Percentiles rank a stretch among this genome's conserved stretches.
phyloP scores from a whole-genome alignment of 352 stramenopile genomes.

The Phytophthora chlamydospora region DNA sequence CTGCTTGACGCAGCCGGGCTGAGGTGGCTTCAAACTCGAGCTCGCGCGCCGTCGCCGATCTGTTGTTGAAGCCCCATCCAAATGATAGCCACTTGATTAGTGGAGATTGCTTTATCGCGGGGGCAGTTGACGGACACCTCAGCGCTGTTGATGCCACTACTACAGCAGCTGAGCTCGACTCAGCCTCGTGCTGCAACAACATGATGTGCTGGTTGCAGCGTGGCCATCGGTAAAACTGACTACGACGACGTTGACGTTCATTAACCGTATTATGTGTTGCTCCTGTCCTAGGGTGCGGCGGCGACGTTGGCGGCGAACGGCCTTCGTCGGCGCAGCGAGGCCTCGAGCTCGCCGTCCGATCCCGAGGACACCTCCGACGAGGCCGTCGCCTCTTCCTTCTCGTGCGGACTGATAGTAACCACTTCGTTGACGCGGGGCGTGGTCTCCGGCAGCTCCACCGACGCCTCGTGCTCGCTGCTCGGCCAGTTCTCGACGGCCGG shows the following conservation, averaged over 20 bases:
- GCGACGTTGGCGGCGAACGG: background rate
- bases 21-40: conserved; percentile 31
- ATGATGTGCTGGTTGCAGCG: too few species aligned
- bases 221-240: too few species aligned
- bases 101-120: too few species aligned
- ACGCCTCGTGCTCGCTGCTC: conserved; percentile 10
- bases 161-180: too few species aligned
- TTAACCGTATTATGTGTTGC: background rate
- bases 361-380: conserved; percentile 46
- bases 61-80: conserved; percentile 32
- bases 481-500: conserved; percentile 46
- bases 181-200: too few species aligned
- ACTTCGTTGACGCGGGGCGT: conserved; percentile 3
- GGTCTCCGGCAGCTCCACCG: background rate
- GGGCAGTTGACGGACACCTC: too few species aligned
- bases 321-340: conserved; percentile 21
- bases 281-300: conserved; percentile 2
- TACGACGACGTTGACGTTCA: background rate
- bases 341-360: conserved; percentile 29
- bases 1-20: conserved; percentile 29
- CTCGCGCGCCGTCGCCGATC: conserved; percentile 1
- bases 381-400: conserved; percentile 44
- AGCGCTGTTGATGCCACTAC: conserved; percentile 1
- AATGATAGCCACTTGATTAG: conserved; percentile 4
- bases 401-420: conserved; percentile 8